phyloP scores from a whole-genome alignment of 495 filamentous ascomycete genomes.

The Paragyromitra xinjiangensis region DNA sequence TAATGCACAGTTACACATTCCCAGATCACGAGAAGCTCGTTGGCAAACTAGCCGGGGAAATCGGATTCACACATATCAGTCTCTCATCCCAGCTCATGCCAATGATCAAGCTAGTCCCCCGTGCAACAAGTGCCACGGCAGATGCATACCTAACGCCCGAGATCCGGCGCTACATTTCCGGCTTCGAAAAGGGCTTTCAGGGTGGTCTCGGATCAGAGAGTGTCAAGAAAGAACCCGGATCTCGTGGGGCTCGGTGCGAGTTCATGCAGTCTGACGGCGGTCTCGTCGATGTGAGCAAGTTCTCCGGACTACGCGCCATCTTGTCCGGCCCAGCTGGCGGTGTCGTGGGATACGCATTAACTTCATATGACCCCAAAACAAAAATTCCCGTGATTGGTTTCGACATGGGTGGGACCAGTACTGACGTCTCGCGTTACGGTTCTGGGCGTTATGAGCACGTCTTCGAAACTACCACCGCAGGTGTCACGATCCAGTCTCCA shows the following conservation, averaged over 20 bases:
- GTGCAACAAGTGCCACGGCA: slow-evolving; percentile 90
- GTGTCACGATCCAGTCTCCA: slow-evolving; percentile 92
- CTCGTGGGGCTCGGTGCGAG: slow-evolving; percentile 71
- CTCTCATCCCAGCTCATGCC: slow-evolving; percentile 84
- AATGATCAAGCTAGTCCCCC: slow-evolving; percentile 89
- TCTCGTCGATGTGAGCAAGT: slow-evolving; percentile 76
- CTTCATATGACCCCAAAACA: slow-evolving; percentile 85
- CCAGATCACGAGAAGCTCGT: slow-evolving; percentile 76
- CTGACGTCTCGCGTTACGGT: slow-evolving; percentile 92
- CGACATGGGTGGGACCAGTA: slow-evolving; percentile 93
- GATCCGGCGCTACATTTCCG: slow-evolving; percentile 93
- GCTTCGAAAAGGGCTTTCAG: slow-evolving; percentile 79
- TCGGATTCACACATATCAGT: slow-evolving; percentile 79
- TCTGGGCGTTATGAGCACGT: slow-evolving; percentile 92
- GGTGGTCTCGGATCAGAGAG: slow-evolving; percentile 74
- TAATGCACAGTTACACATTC: slow-evolving; percentile 85
- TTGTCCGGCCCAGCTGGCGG: slow-evolving; percentile 83
- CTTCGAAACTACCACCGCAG: slow-evolving; percentile 95
- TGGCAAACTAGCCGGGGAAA: slow-evolving; percentile 71
- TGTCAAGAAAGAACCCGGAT: slow-evolving; percentile 67
- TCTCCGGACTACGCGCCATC: slow-evolving; percentile 79
- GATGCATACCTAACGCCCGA: slow-evolving; percentile 96
- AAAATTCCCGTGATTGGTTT: slow-evolving; percentile 94
- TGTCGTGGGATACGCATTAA: slow-evolving; percentile 93
- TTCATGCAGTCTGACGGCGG: slow-evolving; percentile 91